phyloP scores from a whole-genome alignment of 768 basidiomycete species.

The Pisolithus albus region DNA sequence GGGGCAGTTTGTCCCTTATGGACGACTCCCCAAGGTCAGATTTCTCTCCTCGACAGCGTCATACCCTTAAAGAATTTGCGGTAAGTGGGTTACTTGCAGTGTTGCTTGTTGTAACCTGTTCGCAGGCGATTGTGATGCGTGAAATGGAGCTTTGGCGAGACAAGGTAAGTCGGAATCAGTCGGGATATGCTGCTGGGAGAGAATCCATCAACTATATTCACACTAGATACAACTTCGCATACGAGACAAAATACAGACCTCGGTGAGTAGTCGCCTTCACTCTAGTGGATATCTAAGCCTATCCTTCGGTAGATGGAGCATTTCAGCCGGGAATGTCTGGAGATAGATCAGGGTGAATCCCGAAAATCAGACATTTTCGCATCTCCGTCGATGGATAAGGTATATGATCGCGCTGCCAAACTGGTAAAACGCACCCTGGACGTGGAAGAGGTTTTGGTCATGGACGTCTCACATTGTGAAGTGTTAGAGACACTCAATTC shows the following conservation, averaged over 20 bases:
- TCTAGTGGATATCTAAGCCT: not conserved
- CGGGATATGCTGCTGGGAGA: not conserved
- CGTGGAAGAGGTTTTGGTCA: slow-evolving; percentile 85
- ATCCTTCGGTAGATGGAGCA: slow-evolving; percentile 69
- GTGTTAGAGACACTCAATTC: slow-evolving; percentile 62
- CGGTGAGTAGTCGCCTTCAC: slow-evolving; percentile 39
- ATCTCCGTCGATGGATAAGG: slow-evolving; percentile 65
- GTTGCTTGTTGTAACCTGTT: slow-evolving; percentile 4
- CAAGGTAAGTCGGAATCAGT: slow-evolving; percentile 46
- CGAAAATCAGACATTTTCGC: slow-evolving; percentile 17
- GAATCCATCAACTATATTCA: not conserved
- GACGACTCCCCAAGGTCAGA: slow-evolving; percentile 79
- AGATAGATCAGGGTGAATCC: slow-evolving; percentile 58
- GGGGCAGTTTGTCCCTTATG: slow-evolving; percentile 65
- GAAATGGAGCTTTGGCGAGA: slow-evolving; percentile 96
- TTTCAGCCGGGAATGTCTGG: slow-evolving; percentile 90
- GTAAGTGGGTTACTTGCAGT: slow-evolving; percentile 20
- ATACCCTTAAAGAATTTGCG: slow-evolving; percentile 93
- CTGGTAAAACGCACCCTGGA: slow-evolving; percentile 87
- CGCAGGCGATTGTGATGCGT: slow-evolving; percentile 76
- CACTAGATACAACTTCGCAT: slow-evolving; percentile 79
- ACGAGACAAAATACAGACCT: slow-evolving; percentile 86
- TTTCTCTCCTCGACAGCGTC: slow-evolving; percentile 81
- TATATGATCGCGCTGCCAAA: slow-evolving; percentile 86
- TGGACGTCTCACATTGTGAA: slow-evolving; percentile 90